Base-by-base conservation (phyloP, 1,139 yeast species). In the Blastobotrys raffinosifermentans region DNA sequence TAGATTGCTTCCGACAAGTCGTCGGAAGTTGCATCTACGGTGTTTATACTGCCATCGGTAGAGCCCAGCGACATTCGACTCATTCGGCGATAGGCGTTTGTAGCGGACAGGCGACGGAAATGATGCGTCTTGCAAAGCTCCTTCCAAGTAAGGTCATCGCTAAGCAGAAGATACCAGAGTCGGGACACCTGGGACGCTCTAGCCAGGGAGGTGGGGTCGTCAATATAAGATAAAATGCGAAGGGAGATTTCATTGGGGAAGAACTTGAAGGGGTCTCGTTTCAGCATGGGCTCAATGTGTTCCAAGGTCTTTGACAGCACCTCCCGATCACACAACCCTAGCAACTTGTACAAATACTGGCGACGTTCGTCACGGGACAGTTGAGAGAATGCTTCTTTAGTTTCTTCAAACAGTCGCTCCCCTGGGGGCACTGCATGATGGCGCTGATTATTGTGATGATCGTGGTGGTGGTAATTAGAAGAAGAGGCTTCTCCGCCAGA, bases 191-290 rank as follows among this genome's bases (percentile, higher is more conserved):
- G 70, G 6, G 69, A 59, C 2, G 70, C 69, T 3, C 68, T 53
- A 8, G 70, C 69, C 21, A 66, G 52, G 6, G 69, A 57, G 39
- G 50, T 41, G 11, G 71, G 69, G 45, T 66, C 70, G 34, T 86
- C 96, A 51, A 91, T 66, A 59, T 82, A 86, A 46, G 94, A 82
- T 35, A 91, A 66, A 32, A 91, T 82, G 53, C 86, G 83, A 39
- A 89, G 70, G 1, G 94, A 77, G 27, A 91, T 66, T 57, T 91
- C 98, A 49, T 75, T 72, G 2, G 98, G 98, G 35, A 91, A 68
- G 10, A 84, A 77, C 27, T 80, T 71, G 43, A 91, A 80, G 51
- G 91, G 94, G 60, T 91, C 98, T 43, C 85, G 81, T 49, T 85
- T 77, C 41, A 91, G 78, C 57, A 86, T 64, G 22, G 80, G 74